Percentiles rank a stretch among this genome's conserved stretches.
phyloP scores from a whole-genome alignment of 192 early-diverging fungal species.

The Backusella macrospora region DNA sequence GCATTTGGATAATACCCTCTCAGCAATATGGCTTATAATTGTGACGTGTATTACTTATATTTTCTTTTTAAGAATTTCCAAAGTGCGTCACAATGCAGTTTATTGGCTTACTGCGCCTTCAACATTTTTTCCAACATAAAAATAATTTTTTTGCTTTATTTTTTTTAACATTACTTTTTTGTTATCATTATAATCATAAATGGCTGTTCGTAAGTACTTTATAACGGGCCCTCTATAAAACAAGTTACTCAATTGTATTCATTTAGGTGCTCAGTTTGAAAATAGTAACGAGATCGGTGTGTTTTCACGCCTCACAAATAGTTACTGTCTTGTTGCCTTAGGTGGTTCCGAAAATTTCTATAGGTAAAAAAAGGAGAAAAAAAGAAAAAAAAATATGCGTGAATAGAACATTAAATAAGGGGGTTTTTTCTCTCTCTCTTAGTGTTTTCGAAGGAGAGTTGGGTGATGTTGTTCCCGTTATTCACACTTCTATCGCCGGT shows the following conservation, averaged over 20 bases:
- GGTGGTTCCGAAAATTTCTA: conserved; percentile 99
- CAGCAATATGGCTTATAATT: background rate
- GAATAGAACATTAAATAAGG: background rate
- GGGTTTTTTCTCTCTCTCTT: conserved; percentile 10
- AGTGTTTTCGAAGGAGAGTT: conserved; percentile 96
- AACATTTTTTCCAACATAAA: conserved; percentile 3
- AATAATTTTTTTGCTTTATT: background rate
- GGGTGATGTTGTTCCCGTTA: conserved; percentile 91
- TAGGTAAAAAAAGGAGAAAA: conserved; percentile 57
- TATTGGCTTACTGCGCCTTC: conserved; percentile 1
- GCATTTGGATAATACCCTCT: too few relatives aligned
- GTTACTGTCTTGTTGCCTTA: conserved; percentile 95
- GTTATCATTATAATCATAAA: background rate
- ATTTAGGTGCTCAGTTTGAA: conserved; percentile 91
- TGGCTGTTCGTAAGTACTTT: conserved; percentile 11
- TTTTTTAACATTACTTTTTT: background rate
- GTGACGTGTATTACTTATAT: conserved; percentile 2
- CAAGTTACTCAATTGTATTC: background rate
- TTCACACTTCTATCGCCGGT: conserved; percentile 96
- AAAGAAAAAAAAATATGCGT: background rate
- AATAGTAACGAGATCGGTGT: conserved; percentile 99
- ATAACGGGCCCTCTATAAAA: background rate
- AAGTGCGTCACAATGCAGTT: conserved; percentile 6
- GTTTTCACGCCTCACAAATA: conserved; percentile 96
- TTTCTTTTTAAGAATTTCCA: background rate